These are phyloP conservation scores for Ogataea salicorniae DNA, from an alignment of 805 yeast genomes.

Conservation along the genomic window DNA sequence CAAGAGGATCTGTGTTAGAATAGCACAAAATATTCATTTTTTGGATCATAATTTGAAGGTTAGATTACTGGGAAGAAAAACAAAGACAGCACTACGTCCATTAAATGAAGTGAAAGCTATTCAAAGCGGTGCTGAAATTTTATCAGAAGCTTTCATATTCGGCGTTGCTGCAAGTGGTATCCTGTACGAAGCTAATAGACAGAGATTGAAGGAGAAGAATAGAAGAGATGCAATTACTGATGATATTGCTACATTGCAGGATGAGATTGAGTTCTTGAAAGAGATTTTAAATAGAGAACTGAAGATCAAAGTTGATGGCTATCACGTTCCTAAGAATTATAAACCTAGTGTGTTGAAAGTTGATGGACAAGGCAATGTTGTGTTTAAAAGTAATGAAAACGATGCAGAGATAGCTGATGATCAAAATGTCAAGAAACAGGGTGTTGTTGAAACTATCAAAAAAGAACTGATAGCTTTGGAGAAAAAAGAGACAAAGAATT, in stretches of 20 bases:
- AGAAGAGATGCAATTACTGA: constrained; percentile 66
- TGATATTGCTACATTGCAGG: constrained; percentile 65
- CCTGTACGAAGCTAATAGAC: constrained; percentile 64
- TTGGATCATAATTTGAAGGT: constrained; percentile 59
- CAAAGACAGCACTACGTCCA: constrained; percentile 56
- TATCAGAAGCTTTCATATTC: constrained; percentile 74
- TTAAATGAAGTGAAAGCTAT: constrained; percentile 78
- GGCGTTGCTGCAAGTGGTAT: constrained; percentile 76
- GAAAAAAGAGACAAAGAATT: neutral
- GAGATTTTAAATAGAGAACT: constrained; percentile 38
- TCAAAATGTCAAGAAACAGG: no score
- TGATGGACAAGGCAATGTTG: constrained; percentile 12
- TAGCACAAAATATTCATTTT: constrained; percentile 69
- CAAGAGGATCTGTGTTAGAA: constrained; percentile 52
- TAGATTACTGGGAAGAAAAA: constrained; percentile 50
- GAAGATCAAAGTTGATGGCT: constrained; percentile 40
- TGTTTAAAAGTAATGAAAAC: no score
- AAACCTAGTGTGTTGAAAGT: constrained; percentile 41
- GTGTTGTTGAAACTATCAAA: no score
- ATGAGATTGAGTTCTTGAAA: constrained; percentile 58
- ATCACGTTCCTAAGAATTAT: constrained; percentile 39
- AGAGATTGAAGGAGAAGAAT: constrained; percentile 55
- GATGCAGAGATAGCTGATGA: no score
- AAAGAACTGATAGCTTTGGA: no score
- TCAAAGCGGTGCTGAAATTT: constrained; percentile 73